A percentile compares a stretch with the other conserved stretches of the same genome.
phyloP scores from a whole-genome alignment of 768 basidiomycete genomes.

The Tulasnella sp. region DNA sequence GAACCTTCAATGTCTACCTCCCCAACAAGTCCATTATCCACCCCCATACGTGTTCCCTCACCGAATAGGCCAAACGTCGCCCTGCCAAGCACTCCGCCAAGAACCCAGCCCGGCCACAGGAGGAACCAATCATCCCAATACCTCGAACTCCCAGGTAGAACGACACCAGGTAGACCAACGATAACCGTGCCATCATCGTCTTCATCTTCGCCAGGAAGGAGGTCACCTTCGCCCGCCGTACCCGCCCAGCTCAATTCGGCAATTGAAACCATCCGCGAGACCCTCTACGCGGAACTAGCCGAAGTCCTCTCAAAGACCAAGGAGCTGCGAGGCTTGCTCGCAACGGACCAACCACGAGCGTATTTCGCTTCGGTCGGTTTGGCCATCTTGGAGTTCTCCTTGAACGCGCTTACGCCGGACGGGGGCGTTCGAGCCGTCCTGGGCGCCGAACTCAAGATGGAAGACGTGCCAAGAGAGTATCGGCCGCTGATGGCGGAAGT shows the following conservation, averaged over 20 bases:
- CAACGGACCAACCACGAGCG: conserved; percentile 62
- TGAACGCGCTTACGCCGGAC: conserved; percentile 46
- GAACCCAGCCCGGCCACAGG: neutral
- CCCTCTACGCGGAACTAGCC: conserved; percentile 74
- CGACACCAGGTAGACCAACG: conserved; percentile 8
- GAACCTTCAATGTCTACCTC: neutral
- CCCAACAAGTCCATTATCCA: neutral
- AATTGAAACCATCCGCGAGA: conserved; percentile 78
- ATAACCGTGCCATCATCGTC: conserved; percentile 30
- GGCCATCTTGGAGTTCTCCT: conserved; percentile 66
- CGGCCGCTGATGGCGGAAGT: conserved; percentile 70
- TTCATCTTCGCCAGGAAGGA: conserved; percentile 16
- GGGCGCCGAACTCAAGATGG: conserved; percentile 52
- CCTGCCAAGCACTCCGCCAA: conserved; percentile 2
- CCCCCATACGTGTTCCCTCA: neutral
- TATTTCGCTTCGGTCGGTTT: conserved; percentile 74
- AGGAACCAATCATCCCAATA: conserved; percentile 15
- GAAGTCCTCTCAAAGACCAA: conserved; percentile 59
- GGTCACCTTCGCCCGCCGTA: conserved; percentile 27
- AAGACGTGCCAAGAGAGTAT: conserved; percentile 58
- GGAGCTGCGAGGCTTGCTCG: conserved; percentile 53
- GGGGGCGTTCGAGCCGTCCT: conserved; percentile 55
- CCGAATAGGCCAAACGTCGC: neutral
- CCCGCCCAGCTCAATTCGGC: conserved; percentile 47
- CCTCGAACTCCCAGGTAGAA: conserved; percentile 20